These are phyloP conservation scores for Aphanomyces cochlioides DNA, from an alignment of 352 stramenopile species.

Conservation along the genomic window DNA sequence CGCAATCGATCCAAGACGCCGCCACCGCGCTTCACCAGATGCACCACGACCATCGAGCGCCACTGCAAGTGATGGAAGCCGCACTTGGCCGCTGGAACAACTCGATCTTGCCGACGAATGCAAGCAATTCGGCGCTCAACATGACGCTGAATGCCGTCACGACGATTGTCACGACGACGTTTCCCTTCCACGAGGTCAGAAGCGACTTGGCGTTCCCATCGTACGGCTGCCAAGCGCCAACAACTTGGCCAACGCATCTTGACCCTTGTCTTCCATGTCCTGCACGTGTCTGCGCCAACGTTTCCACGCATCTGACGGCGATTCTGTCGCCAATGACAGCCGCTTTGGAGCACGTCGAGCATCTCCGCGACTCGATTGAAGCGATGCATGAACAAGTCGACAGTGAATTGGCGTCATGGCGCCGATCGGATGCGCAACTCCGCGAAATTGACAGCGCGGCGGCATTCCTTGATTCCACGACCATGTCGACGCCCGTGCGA, in stretches of 20 bases:
- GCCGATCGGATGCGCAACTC: not conserved
- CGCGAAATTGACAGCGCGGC: not conserved
- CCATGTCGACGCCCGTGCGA: not conserved
- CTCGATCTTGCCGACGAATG: no score
- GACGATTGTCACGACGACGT: not conserved
- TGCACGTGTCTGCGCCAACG: not conserved
- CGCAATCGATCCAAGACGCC: not conserved
- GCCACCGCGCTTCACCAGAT: no score
- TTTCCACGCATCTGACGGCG: not conserved
- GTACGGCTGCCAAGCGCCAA: not conserved
- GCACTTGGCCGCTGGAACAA: no score
- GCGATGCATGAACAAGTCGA: not conserved
- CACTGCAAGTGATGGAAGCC: no score
- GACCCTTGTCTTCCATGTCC: constrained; percentile 12
- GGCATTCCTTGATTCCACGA: not conserved
- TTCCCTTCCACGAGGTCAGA: not conserved
- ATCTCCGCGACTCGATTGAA: not conserved
- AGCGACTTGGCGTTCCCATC: not conserved
- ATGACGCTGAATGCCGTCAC: not conserved
- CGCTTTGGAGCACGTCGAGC: not conserved
- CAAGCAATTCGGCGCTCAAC: not conserved
- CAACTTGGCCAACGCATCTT: not conserved
- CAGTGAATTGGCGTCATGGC: not conserved
- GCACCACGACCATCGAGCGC: no score
- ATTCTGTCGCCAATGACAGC: not conserved